phyloP scores from a whole-genome alignment of 345 rosid genomes.

The Salix arbutifolia region DNA sequence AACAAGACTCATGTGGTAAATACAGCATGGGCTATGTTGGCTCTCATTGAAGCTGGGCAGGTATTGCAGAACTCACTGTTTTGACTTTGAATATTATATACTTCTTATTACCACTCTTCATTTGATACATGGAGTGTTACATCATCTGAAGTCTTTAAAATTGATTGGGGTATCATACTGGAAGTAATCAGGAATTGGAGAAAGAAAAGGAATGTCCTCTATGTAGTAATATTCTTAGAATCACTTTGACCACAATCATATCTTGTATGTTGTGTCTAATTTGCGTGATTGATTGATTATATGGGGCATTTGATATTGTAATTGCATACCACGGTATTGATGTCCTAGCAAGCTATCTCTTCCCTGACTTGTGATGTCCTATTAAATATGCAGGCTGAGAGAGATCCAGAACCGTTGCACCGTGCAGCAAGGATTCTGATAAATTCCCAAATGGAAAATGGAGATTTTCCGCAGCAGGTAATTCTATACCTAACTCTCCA shows the following conservation, averaged over 20 bases:
- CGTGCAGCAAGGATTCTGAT: slow-evolving; percentile 46
- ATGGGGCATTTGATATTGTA: background rate
- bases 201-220: background rate
- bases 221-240: background rate
- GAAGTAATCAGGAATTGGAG: background rate
- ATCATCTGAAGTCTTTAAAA: background rate
- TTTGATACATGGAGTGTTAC: background rate
- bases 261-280: background rate
- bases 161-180: background rate
- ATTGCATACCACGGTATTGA: background rate
- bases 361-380: background rate
- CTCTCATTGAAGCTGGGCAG: slow-evolving; percentile 67
- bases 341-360: too few relatives aligned
- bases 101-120: background rate
- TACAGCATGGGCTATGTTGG: slow-evolving; percentile 71
- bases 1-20: slow-evolving; percentile 48
- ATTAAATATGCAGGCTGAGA: slow-evolving; percentile 30
- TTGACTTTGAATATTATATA: background rate
- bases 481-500: background rate
- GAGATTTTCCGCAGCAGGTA: slow-evolving; percentile 73
- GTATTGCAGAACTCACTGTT: slow-evolving; percentile 17
- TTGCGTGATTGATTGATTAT: background rate
- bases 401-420: slow-evolving; percentile 56
- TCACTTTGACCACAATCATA: background rate
- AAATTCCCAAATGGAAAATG: slow-evolving; percentile 54